Evolutionary conservation across 345 rosid genomes (phyloP), one percentile per base, ranked within the genome.

Genomic region (Gossypium anomalum): DNA sequence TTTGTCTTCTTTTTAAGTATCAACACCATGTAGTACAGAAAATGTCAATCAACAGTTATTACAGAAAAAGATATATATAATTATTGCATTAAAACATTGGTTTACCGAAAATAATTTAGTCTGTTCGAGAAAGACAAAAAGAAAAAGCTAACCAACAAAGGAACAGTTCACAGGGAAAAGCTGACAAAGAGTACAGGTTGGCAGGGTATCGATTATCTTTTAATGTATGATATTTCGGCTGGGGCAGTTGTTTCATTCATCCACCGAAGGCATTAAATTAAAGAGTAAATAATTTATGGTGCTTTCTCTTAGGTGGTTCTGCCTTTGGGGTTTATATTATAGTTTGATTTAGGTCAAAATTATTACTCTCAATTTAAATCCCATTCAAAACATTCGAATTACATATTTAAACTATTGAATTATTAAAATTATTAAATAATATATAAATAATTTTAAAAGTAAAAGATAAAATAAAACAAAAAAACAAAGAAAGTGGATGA

Each of bases 121-220:
- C 7, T 34, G 41, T 5, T 34, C 41, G 1, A 34, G 41, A 34
- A 34, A 34, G 41, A 34, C 41, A 5, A 5, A 13, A 51, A 14
- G 55, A 10, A 29, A 14, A 14, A 56, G 9, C 7, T 5, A 41
- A 43, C 55, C 3, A 72, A 57, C 52, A 19, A 58, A 47, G 9
- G 16, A n/a, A 23, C 15, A 56, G 20, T 56, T 53, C 67, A 47
- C 68, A 47, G 68, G 23, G 76, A 60, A 73, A 59, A 60, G 58
- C 19, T 47, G 76, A 73, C 68, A 73, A 38, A 25, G 0, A 17
- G 3, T 23, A 59, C 68, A 60, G 67, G 44, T 59, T 45, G 57
- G 45, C 11, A 47, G 53, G 64, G 34, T 2, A 19, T 41, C 64
- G 14, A 11, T 34, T 6, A 7, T n/a, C 34, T 2, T 51, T 34